Conservation (phyloP, 2,329 filamentous ascomycete genomes). For the Colletotrichum sp. region DNA sequence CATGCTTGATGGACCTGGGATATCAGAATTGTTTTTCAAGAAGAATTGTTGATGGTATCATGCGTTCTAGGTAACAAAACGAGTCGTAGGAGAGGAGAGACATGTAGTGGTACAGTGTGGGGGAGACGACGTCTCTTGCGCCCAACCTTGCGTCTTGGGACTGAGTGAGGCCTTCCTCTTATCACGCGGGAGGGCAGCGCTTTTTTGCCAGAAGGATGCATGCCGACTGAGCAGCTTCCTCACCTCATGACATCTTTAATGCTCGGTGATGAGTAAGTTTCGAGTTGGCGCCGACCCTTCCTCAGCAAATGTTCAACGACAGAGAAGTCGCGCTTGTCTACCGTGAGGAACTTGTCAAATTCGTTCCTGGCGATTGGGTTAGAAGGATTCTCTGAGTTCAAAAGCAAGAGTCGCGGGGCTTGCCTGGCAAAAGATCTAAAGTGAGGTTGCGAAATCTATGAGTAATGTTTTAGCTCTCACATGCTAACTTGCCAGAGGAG, state of each 20-base stretch:
- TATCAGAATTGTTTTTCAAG: conserved; percentile 30
- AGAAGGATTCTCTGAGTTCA: background rate
- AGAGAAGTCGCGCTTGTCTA: conserved; percentile 85
- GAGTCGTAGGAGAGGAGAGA: conserved; percentile 13
- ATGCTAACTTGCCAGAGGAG: background rate
- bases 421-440: conserved; percentile 71
- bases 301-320: conserved; percentile 86
- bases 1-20: conserved; percentile 34
- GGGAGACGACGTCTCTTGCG: background rate
- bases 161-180: background rate
- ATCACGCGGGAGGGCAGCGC: background rate
- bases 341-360: conserved; percentile 71
- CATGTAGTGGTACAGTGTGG: conserved; percentile 6
- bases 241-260: conserved; percentile 74
- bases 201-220: background rate
- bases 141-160: background rate
- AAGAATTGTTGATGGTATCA: conserved; percentile 24
- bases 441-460: conserved; percentile 60
- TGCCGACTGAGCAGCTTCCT: background rate
- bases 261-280: conserved; percentile 79
- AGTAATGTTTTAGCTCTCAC: background rate
- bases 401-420: conserved; percentile 21
- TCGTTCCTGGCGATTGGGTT: conserved; percentile 60
- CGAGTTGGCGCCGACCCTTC: conserved; percentile 81
- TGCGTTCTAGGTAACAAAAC: conserved; percentile 18